Base-by-base conservation (phyloP, 192 early-diverging fungal genomes). In the Glomus cerebriforme region DNA sequence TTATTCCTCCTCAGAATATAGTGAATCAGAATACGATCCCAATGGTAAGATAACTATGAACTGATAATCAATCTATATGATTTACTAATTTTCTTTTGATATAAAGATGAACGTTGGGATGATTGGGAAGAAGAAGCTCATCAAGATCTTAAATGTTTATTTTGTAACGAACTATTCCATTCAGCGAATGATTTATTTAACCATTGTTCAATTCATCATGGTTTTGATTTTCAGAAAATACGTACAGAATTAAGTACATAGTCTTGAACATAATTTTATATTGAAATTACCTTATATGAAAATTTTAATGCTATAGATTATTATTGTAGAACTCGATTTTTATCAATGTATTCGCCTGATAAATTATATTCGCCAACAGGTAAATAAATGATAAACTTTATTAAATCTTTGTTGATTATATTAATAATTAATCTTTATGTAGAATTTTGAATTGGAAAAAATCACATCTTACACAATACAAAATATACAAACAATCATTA, bases 331-430 rank as follows among this genome's bases (percentile, higher is more conserved):
- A 24, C 88, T 98, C 19, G 95, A 96, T 76, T 97, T 97, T 81
- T 98, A 98, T 87, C 91, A 91, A 59, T 92, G 92, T 54, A 93
- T 95, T 73, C 83, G 87, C 15, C 75, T 94, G 77, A 91, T 95
- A 82, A 95, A 95, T 80, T 92, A 90, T 78, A 85, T 93, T 60
- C 86, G 93, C 17, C 58, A 82, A 9, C 80, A 84, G n/a, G 81
- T 81, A 73, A 24, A 32, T 75, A 8, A 49, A 34, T 39, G 1
- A 74, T 27, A 6, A 37, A 73, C n/a, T 45, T 26, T 43, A 45
- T 77, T 7, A 59, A 64, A 15, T 26, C 7, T 1, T 27, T 39
- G 59, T 45, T 60, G n/a, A 77, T 43, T 66, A 45, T 47, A 7
- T 47, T 19, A 31, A 19, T 19, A 19, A 7, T 15, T 37, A 19